These are phyloP conservation scores for Thielaviopsis punctulata DNA, from an alignment of 2,329 filamentous ascomycete species.

Conservation along the genomic window DNA sequence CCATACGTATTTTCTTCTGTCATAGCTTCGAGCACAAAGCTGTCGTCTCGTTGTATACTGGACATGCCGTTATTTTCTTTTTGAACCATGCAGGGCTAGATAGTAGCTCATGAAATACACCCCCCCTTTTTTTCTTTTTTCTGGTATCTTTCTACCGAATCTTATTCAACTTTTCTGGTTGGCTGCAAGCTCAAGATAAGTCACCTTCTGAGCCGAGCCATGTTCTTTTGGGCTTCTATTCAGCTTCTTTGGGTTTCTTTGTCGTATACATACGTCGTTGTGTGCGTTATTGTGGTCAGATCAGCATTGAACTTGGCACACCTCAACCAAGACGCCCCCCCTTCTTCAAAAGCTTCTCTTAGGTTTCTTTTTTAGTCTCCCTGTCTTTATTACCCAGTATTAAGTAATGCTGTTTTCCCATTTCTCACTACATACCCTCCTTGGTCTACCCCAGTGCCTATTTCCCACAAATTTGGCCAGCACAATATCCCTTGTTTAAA, in stretches of 20 bases:
- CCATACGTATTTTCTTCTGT: too few relatives aligned
- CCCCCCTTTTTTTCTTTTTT: background rate
- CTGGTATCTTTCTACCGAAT: too few relatives aligned
- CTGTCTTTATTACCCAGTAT: background rate
- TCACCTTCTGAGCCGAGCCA: background rate
- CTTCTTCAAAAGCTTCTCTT: background rate
- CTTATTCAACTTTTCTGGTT: background rate
- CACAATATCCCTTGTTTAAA: conserved; percentile 1
- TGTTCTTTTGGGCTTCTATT: background rate
- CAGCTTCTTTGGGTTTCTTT: background rate
- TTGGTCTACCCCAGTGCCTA: background rate
- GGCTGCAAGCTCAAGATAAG: background rate
- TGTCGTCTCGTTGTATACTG: too few relatives aligned
- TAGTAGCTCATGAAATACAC: background rate
- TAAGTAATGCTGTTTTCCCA: background rate
- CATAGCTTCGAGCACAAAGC: too few relatives aligned
- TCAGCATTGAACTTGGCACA: background rate
- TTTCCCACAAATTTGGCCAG: background rate
- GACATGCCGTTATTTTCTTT: too few relatives aligned
- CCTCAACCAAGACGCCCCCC: background rate
- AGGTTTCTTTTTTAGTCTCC: background rate
- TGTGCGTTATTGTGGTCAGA: background rate
- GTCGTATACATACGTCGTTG: background rate
- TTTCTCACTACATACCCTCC: background rate
- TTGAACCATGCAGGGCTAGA: too few relatives aligned